A percentile compares a stretch with the other conserved stretches of the same genome.
These are phyloP conservation scores for Tetragonia tetragonoides DNA, from an alignment of 148 eudicot species.

Conservation along the genomic window DNA sequence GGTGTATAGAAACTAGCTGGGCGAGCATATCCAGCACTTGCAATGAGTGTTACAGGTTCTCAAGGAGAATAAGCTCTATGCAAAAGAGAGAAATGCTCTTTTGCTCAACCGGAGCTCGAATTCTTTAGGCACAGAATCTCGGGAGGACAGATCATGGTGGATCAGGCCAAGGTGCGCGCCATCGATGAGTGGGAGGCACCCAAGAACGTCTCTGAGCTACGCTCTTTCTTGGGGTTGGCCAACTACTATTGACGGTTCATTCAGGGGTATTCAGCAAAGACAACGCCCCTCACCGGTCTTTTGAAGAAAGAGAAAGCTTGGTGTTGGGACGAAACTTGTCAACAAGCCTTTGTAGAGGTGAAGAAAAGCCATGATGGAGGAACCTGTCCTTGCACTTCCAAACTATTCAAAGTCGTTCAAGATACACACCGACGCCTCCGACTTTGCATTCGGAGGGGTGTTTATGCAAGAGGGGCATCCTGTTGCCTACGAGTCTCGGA, in stretches of 20 bases:
- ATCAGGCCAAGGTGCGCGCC: background rate
- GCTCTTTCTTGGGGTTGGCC: background rate
- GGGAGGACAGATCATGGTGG: background rate
- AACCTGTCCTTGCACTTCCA: background rate
- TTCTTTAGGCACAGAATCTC: background rate
- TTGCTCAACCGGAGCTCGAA: too few relatives aligned
- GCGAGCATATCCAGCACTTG: background rate
- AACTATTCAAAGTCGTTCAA: background rate
- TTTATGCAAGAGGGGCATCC: conserved; percentile 1
- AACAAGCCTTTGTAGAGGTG: too few relatives aligned
- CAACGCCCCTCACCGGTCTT: background rate
- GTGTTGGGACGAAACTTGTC: too few relatives aligned
- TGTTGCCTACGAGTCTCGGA: background rate
- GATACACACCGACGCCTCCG: background rate
- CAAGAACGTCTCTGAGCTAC: background rate
- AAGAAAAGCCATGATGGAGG: background rate
- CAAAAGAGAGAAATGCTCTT: too few relatives aligned
- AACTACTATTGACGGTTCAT: background rate
- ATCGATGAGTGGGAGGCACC: background rate
- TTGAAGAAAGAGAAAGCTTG: background rate
- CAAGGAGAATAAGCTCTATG: background rate
- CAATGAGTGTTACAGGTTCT: background rate
- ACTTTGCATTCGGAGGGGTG: conserved; percentile 2
- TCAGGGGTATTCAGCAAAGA: background rate
- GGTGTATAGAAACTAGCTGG: background rate